Evolutionary conservation across 768 basidiomycete species (phyloP).

Genomic region (Boletus vinaceobasis): DNA sequence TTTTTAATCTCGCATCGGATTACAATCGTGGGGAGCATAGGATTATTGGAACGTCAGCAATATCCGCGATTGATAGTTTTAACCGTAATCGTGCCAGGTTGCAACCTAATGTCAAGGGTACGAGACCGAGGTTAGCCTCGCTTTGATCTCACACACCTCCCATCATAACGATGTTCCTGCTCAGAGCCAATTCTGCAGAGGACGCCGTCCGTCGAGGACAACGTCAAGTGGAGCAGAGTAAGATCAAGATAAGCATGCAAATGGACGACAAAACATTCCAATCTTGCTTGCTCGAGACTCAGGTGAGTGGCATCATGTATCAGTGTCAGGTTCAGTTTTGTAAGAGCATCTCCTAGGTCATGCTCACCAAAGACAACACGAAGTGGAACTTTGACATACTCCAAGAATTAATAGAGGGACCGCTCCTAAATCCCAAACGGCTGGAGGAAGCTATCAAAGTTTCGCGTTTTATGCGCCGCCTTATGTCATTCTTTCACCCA

Average conservation of each 20-base stretch:
- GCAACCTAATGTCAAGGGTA: slow-evolving; percentile 55
- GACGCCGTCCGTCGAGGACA: slow-evolving; percentile 86
- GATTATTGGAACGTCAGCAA: slow-evolving; percentile 77
- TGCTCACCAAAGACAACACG: slow-evolving; percentile 80
- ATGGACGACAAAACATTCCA: slow-evolving; percentile 96
- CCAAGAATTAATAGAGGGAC: slow-evolving; percentile 88
- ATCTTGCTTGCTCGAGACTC: slow-evolving; percentile 77
- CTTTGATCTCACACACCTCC: not conserved
- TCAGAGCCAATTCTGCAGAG: slow-evolving; percentile 75
- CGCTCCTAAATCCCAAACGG: slow-evolving; percentile 84
- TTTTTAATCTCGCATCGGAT: slow-evolving; percentile 82
- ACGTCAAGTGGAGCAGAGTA: slow-evolving; percentile 85
- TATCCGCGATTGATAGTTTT: slow-evolving; percentile 88
- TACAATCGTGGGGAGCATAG: slow-evolving; percentile 75
- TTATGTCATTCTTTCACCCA: slow-evolving; percentile 94
- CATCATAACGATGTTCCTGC: not conserved
- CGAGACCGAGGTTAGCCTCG: slow-evolving; percentile 58
- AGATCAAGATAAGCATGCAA: slow-evolving; percentile 86
- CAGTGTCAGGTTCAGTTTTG: not conserved
- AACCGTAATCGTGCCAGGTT: slow-evolving; percentile 82
- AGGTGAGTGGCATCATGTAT: slow-evolving; percentile 43
- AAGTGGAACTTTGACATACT: slow-evolving; percentile 93
- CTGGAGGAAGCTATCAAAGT: slow-evolving; percentile 94
- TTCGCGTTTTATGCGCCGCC: slow-evolving; percentile 80
- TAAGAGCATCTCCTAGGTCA: slow-evolving; percentile 51